phyloP scores from a whole-genome alignment of 495 filamentous ascomycete species.

The Daldinia caldariorum region DNA sequence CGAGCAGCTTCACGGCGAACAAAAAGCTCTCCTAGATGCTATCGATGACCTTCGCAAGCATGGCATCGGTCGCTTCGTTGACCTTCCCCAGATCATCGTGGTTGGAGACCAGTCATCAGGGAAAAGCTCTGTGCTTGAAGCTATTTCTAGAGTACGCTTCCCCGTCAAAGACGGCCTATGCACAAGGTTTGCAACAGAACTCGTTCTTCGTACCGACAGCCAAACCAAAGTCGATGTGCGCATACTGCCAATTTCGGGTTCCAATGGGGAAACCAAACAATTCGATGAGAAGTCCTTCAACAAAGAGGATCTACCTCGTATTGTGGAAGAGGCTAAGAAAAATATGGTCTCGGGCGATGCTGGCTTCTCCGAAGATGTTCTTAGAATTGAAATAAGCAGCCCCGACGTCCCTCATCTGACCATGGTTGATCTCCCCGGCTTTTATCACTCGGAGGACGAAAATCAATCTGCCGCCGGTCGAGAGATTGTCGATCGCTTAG shows the following conservation, averaged over 20 bases:
- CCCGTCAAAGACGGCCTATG: constrained; percentile 71
- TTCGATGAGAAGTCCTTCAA: constrained; percentile 47
- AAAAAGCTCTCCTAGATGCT: constrained; percentile 56
- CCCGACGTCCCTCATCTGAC: constrained; percentile 70
- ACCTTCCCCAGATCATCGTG: constrained; percentile 77
- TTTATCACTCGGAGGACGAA: constrained; percentile 60
- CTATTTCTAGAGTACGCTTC: constrained; percentile 75
- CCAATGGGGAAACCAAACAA: constrained; percentile 31
- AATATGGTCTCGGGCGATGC: constrained; percentile 48
- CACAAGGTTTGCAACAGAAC: constrained; percentile 74
- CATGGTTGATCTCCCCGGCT: constrained; percentile 72
- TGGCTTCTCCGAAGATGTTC: constrained; percentile 67
- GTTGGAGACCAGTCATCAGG: constrained; percentile 77
- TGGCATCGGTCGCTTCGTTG: constrained; percentile 61
- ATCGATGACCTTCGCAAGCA: constrained; percentile 60
- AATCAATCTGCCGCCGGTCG: constrained; percentile 56
- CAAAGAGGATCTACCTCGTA: constrained; percentile 54
- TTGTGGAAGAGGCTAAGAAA: constrained; percentile 56
- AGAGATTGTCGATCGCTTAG: constrained; percentile 61
- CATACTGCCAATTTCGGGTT: constrained; percentile 43
- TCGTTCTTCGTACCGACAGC: constrained; percentile 58
- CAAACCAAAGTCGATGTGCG: constrained; percentile 40
- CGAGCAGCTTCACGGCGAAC: constrained; percentile 42
- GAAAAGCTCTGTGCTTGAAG: constrained; percentile 80
- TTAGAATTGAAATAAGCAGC: constrained; percentile 69